Percentiles rank a stretch among this genome's conserved stretches.
Evolutionary conservation across 495 filamentous ascomycete species (phyloP).

Genomic region (Aspergillus baeticus): DNA sequence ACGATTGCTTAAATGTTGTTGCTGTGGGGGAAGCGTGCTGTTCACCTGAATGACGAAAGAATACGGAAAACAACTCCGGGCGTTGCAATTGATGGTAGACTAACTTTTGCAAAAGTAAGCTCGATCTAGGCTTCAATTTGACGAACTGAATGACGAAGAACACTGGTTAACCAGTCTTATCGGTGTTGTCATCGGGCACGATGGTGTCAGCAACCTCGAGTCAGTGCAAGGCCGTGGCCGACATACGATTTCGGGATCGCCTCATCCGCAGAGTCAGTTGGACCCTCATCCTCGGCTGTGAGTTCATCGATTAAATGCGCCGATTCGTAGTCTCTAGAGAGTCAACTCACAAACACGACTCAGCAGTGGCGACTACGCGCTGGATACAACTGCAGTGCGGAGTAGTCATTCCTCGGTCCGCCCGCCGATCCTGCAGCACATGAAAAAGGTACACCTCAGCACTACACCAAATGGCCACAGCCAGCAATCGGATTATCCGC

Average conservation of each 20-base stretch:
- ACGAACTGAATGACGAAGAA: too few species aligned
- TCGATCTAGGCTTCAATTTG: too few species aligned
- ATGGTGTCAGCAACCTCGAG: not conserved
- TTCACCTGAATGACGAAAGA: too few species aligned
- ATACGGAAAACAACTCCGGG: too few species aligned
- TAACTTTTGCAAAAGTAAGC: too few species aligned
- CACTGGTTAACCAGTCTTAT: too few species aligned
- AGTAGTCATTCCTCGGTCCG: slow-evolving; percentile 5
- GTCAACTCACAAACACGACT: not conserved
- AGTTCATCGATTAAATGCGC: not conserved
- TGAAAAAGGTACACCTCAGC: not conserved
- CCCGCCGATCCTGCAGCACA: slow-evolving; percentile 1
- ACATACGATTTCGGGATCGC: slow-evolving; percentile 6
- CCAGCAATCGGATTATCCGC: not conserved
- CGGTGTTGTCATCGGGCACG: not conserved
- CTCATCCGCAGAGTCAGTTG: not conserved
- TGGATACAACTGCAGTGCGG: too few species aligned
- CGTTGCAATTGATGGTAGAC: too few species aligned
- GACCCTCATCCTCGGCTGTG: not conserved
- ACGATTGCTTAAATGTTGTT: too few species aligned
- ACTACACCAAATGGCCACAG: not conserved
- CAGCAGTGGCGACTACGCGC: not conserved
- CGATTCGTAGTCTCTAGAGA: not conserved
- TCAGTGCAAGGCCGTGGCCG: not conserved
- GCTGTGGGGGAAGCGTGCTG: too few species aligned